Conservation (phyloP, 1,284 basidiomycete species). For the Fistulinella cinereoalba region DNA sequence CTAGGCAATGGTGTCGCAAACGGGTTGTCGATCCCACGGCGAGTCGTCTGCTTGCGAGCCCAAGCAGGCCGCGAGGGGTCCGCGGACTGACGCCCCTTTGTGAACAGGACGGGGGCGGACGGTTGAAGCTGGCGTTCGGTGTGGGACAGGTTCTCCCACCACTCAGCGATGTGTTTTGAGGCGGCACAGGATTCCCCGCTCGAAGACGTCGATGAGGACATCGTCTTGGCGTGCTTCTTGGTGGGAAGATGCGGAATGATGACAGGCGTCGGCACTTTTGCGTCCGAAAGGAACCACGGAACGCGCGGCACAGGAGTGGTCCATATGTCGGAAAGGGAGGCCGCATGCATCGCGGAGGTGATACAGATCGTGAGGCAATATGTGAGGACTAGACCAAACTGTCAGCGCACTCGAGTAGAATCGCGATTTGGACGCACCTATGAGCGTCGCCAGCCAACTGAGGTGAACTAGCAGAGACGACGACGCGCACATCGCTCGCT, state of each 20-base stretch:
- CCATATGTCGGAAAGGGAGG: conserved; percentile 49
- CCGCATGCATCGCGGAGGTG: conserved; percentile 43
- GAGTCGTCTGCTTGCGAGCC: conserved; percentile 41
- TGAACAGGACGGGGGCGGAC: conserved; percentile 17
- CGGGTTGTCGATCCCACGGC: conserved; percentile 52
- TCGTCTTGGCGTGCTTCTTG: conserved; percentile 8
- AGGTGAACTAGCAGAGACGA: conserved; percentile 49
- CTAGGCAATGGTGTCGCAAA: conserved; percentile 24
- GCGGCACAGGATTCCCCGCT: conserved; percentile 22
- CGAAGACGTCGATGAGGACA: conserved; percentile 8
- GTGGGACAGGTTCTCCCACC: conserved; percentile 29
- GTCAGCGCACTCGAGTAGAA: conserved; percentile 5
- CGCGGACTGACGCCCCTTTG: conserved; percentile 20
- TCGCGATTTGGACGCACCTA: conserved; percentile 40
- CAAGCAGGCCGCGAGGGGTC: conserved; percentile 39
- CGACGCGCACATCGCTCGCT: conserved; percentile 52
- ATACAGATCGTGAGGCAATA: conserved; percentile 56
- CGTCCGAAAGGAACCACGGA: conserved; percentile 51
- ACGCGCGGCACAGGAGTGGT: conserved; percentile 45
- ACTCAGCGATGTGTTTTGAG: conserved; percentile 29
- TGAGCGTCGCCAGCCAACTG: conserved; percentile 52
- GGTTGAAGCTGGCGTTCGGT: conserved; percentile 15
- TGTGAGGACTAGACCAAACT: conserved; percentile 41
- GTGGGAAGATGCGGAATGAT: conserved; percentile 4
- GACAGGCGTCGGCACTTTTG: conserved; percentile 5